Evolutionary conservation across 768 basidiomycete genomes (phyloP).

Genomic region (Amanita brunnescens): DNA sequence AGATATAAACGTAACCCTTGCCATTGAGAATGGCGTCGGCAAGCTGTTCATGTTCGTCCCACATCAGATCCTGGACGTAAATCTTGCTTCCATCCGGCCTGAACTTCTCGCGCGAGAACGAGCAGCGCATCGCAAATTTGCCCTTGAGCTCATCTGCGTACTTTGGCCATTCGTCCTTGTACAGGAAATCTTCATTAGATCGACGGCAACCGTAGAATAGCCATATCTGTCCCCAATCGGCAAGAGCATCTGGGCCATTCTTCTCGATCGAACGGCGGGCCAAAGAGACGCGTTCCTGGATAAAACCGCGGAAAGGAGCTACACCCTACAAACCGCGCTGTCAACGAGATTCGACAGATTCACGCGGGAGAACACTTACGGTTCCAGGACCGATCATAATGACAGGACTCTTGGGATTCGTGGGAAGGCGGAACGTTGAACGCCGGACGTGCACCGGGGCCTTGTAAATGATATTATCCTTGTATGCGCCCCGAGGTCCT

Average conservation of each 20-base stretch:
- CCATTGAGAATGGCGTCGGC: slow-evolving; percentile 86
- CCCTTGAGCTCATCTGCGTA: slow-evolving; percentile 82
- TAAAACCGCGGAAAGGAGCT: slow-evolving; percentile 97
- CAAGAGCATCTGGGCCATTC: slow-evolving; percentile 87
- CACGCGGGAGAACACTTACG: slow-evolving; percentile 39
- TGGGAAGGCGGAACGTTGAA: slow-evolving; percentile 94
- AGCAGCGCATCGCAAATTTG: slow-evolving; percentile 82
- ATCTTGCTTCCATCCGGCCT: slow-evolving; percentile 91
- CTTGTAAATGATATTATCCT: slow-evolving; percentile 61
- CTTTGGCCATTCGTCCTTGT: slow-evolving; percentile 90
- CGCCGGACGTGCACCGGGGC: slow-evolving; percentile 91
- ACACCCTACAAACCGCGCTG: slow-evolving; percentile 60
- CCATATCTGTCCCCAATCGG: slow-evolving; percentile 91
- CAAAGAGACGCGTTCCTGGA: slow-evolving; percentile 95
- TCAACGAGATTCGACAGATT: neutral
- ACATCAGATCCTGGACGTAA: slow-evolving; percentile 97
- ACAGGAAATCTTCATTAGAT: slow-evolving; percentile 85
- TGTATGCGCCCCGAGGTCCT: slow-evolving; percentile 85
- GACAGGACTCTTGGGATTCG: slow-evolving; percentile 95
- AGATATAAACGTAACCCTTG: slow-evolving; percentile 97
- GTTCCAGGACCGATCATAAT: slow-evolving; percentile 99
- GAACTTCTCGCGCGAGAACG: slow-evolving; percentile 89
- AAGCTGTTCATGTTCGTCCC: slow-evolving; percentile 77
- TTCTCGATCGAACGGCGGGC: slow-evolving; percentile 93
- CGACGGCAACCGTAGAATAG: slow-evolving; percentile 96